A percentile compares a stretch with the other conserved stretches of the same genome.
Conservation (phyloP, 202 grass and related monocot species). For the Dendrocalamus latiflorus region DNA sequence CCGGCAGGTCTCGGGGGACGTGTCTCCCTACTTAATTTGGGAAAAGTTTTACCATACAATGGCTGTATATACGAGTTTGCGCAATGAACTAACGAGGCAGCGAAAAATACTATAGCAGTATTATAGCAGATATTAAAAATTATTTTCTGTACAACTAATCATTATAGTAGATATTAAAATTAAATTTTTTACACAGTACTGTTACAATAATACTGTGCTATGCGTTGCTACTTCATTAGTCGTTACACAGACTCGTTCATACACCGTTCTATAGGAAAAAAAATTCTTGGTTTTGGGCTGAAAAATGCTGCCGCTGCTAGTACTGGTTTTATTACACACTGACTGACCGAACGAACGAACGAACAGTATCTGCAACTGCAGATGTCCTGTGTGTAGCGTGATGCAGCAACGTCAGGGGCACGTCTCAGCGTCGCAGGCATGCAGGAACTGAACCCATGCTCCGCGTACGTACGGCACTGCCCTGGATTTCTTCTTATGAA, state of each 20-base stretch:
- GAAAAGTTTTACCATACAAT: too few species aligned
- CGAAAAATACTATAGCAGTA: too few species aligned
- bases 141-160: too few species aligned
- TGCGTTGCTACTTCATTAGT: too few species aligned
- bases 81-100: too few species aligned
- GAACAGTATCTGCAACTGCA: background rate
- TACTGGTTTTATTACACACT: background rate
- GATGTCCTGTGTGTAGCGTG: background rate
- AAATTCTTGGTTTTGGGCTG: background rate
- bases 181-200: too few species aligned
- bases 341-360: background rate
- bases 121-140: too few species aligned
- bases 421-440: slow-evolving; percentile 32
- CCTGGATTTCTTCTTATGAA: background rate
- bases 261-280: too few species aligned
- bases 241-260: too few species aligned
- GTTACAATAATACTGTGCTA: too few species aligned
- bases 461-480: background rate
- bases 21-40: background rate
- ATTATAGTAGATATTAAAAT: too few species aligned
- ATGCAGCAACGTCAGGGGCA: slow-evolving; percentile 20
- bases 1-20: background rate
- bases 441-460: slow-evolving; percentile 5
- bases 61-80: too few species aligned
- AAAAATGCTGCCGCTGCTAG: background rate